phyloP scores from a whole-genome alignment of 805 yeast genomes.

The Brettanomyces anomalus region DNA sequence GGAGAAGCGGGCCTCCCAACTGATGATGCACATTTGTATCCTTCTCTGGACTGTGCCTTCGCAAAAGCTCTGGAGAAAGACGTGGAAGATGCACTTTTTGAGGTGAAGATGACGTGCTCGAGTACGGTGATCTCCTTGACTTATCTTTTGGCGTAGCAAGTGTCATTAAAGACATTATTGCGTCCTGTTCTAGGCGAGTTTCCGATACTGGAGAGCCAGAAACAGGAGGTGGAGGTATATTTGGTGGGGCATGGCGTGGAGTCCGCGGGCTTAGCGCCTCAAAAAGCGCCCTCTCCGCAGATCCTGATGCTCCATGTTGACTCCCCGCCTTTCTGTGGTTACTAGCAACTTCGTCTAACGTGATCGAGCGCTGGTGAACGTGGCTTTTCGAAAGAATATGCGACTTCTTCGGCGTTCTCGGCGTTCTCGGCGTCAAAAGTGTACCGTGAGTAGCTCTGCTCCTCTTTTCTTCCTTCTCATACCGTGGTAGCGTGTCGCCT shows the following conservation, averaged over 20 bases:
- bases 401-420: background rate
- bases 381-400: conserved; percentile 4
- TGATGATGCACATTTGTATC: too few relatives aligned
- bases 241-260: conserved; percentile 6
- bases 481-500: conserved; percentile 17
- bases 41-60: too few relatives aligned
- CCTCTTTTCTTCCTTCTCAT: background rate
- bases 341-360: conserved; percentile 24
- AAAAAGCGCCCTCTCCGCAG: conserved; percentile 18
- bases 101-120: background rate
- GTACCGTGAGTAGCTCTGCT: too few relatives aligned
- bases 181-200: conserved; percentile 40
- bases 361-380: conserved; percentile 6
- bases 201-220: conserved; percentile 13
- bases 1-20: too few relatives aligned
- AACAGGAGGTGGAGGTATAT: conserved; percentile 3
- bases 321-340: conserved; percentile 1
- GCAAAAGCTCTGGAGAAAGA: too few relatives aligned
- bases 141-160: conserved; percentile 39
- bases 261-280: conserved; percentile 14
- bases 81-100: too few relatives aligned
- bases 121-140: too few relatives aligned
- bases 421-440: too few relatives aligned
- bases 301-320: conserved; percentile 8
- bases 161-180: conserved; percentile 46